phyloP scores from a whole-genome alignment of 73 alveolate species.

The Paramecium octaurelia region DNA sequence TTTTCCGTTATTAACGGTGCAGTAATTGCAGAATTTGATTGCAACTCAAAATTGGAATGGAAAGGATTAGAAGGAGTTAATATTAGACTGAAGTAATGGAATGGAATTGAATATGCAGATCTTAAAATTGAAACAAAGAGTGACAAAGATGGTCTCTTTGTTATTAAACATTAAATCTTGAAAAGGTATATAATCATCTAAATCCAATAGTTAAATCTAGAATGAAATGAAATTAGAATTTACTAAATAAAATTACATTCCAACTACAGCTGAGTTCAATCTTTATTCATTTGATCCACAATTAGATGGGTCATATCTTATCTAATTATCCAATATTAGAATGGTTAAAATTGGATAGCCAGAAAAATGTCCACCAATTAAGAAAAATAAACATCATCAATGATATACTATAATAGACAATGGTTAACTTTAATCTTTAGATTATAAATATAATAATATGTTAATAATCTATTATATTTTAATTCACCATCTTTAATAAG shows the following conservation, averaged over 20 bases:
- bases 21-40: not conserved
- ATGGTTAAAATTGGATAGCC: not conserved
- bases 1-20: not conserved
- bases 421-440: not conserved
- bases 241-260: not conserved
- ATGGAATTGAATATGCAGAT: not conserved
- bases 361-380: not conserved
- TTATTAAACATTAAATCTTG: not conserved
- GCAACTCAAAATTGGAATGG: not conserved
- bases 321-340: not conserved
- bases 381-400: not conserved
- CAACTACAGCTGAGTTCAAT: not conserved
- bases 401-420: not conserved
- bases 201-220: not conserved
- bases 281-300: not conserved
- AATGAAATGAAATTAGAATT: slow-evolving; percentile 17
- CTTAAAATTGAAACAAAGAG: not conserved
- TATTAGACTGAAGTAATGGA: not conserved
- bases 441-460: not conserved
- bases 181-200: not conserved
- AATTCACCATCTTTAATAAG: not conserved
- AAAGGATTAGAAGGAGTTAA: not conserved
- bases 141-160: not conserved
- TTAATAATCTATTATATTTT: not conserved
- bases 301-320: not conserved